phyloP scores from a whole-genome alignment of 257 asterid genomes.

The Solanum paucissectum region DNA sequence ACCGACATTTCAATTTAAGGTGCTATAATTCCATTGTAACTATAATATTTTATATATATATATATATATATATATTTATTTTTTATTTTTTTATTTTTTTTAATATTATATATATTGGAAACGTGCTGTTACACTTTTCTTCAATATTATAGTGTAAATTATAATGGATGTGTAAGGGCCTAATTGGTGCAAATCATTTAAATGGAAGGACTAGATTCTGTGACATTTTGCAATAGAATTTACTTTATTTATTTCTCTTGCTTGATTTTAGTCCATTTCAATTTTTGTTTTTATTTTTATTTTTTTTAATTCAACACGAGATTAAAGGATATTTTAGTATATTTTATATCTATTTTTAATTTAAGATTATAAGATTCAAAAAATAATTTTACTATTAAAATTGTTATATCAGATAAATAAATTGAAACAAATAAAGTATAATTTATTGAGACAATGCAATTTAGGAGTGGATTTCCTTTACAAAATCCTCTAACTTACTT shows the following conservation, averaged over 20 bases:
- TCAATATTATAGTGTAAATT: too few species aligned
- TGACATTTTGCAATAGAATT: neutral
- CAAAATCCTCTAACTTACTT: neutral
- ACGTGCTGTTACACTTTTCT: neutral
- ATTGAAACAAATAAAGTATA: neutral
- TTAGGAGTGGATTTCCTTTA: neutral
- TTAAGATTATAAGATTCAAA: too few species aligned
- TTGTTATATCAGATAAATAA: too few species aligned
- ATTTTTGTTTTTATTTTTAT: too few species aligned
- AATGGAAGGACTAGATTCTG: neutral
- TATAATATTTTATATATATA: too few species aligned
- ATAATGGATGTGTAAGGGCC: neutral
- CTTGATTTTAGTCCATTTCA: too few species aligned
- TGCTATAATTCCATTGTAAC: neutral
- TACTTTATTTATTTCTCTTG: neutral
- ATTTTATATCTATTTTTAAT: too few species aligned
- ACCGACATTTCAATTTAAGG: neutral
- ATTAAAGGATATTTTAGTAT: fast-evolving
- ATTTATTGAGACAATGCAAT: neutral
- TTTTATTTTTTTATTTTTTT: too few species aligned
- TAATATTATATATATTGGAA: neutral
- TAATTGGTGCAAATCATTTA: neutral
- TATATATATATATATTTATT: too few species aligned
- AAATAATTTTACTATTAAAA: fast-evolving
- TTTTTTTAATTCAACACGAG: too few species aligned